phyloP scores from a whole-genome alignment of 2,329 filamentous ascomycete species.

The Colletotrichum sp. region DNA sequence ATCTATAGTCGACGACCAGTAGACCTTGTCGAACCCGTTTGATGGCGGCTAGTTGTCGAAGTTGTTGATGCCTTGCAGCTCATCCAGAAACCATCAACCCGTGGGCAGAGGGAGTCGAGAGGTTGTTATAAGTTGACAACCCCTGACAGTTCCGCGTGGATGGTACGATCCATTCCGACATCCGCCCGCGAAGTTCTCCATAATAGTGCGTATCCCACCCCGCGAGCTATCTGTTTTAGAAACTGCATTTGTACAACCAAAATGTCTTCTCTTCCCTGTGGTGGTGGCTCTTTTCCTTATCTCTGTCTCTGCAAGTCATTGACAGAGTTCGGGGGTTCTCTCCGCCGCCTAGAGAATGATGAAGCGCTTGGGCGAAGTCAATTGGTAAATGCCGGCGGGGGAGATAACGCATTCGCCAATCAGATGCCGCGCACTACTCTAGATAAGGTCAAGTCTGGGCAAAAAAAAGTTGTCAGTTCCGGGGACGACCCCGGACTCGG shows the following conservation, averaged over 20 bases:
- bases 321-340: not conserved
- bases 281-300: not conserved
- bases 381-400: conserved; percentile 17
- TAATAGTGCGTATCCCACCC: not conserved
- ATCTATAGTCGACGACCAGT: not conserved
- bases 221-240: conserved; percentile 18
- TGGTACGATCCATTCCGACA: conserved; percentile 14
- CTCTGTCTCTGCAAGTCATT: not conserved
- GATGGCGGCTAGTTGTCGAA: not conserved
- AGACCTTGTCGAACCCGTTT: not conserved
- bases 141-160: not conserved
- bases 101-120: not conserved
- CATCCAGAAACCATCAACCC: not conserved
- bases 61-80: not conserved
- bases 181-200: not conserved
- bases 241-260: conserved; percentile 12
- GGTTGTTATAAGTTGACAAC: not conserved
- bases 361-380: not conserved
- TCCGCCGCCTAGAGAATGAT: not conserved
- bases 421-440: not conserved
- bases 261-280: not conserved
- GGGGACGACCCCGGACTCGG: conserved; percentile 17
- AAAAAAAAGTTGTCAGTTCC: not conserved
- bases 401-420: conserved; percentile 16
- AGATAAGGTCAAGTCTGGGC: conserved; percentile 1